A percentile compares a stretch with the other conserved stretches of the same genome.
These are phyloP conservation scores for Alnus rubra DNA, from an alignment of 306 rosid genomes.

Conservation along the genomic window DNA sequence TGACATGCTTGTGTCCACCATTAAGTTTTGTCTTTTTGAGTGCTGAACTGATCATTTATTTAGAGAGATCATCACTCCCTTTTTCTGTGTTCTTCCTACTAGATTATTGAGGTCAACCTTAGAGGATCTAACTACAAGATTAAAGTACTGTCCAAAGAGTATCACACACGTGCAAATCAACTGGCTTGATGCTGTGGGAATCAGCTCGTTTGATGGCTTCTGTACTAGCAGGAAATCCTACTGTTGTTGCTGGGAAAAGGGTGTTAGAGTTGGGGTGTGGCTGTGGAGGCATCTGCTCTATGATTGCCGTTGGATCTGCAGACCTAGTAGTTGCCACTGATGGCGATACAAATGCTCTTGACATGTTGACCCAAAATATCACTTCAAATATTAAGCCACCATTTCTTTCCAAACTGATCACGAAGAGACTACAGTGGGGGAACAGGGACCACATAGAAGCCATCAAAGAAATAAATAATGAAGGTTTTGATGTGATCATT, in stretches of 20 bases:
- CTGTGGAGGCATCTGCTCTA: conserved; percentile 82
- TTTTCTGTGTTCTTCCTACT: not conserved
- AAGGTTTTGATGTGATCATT: conserved; percentile 73
- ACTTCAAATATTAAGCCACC: conserved; percentile 54
- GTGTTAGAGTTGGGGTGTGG: conserved; percentile 92
- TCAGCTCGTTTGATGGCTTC: conserved; percentile 90
- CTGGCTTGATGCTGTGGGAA: conserved; percentile 96
- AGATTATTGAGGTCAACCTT: conserved; percentile 57
- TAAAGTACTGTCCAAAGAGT: conserved; percentile 62
- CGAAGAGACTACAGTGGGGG: conserved; percentile 72
- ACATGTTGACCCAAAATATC: conserved; percentile 63
- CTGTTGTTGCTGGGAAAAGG: conserved; percentile 65
- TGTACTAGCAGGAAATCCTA: conserved; percentile 68
- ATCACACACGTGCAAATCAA: conserved; percentile 89
- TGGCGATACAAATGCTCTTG: conserved; percentile 71
- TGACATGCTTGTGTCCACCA: not conserved
- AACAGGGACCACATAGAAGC: conserved; percentile 61
- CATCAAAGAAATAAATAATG: conserved; percentile 46
- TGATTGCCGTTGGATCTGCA: conserved; percentile 64
- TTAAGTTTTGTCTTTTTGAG: not conserved
- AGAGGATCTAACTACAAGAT: conserved; percentile 67
- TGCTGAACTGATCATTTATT: not conserved
- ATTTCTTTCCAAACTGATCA: conserved; percentile 43
- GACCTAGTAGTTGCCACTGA: conserved; percentile 76
- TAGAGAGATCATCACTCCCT: conserved; percentile 8